phyloP scores from a whole-genome alignment of 2,329 filamentous ascomycete genomes.

The Colletotrichum horii region DNA sequence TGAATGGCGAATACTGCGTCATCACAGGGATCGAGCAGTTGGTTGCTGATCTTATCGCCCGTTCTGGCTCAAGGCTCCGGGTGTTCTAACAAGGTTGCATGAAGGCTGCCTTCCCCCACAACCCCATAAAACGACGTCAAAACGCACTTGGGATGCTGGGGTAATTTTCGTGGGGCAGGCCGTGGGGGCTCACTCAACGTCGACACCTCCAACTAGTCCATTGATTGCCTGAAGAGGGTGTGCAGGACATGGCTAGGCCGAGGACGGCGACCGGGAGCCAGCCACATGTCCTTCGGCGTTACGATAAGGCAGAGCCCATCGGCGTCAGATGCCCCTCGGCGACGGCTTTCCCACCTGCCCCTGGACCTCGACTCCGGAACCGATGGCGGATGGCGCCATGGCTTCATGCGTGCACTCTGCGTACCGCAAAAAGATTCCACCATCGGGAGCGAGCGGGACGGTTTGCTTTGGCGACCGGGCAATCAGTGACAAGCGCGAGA shows the following conservation, averaged over 20 bases:
- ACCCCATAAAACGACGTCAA: conserved; percentile 24
- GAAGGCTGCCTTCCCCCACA: conserved; percentile 17
- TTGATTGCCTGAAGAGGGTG: conserved; percentile 3
- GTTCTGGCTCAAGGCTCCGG: not conserved
- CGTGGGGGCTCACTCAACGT: conserved; percentile 19
- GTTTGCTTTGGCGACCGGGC: not conserved
- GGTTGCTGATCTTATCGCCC: conserved; percentile 2
- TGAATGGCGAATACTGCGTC: not conserved
- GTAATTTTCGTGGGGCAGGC: conserved; percentile 10
- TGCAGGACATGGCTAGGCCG: not conserved
- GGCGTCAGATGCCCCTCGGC: not conserved
- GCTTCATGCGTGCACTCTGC: not conserved
- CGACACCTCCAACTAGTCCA: not conserved
- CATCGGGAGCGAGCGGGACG: not conserved
- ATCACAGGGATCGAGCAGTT: not conserved
- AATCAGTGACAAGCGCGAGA: not conserved
- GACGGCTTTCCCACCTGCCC: not conserved
- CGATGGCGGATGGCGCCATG: not conserved
- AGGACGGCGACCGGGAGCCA: not conserved
- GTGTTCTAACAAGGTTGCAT: conserved; percentile 20
- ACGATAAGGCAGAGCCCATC: conserved; percentile 3
- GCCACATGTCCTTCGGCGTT: conserved; percentile 5
- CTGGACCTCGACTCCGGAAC: not conserved
- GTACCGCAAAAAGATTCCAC: not conserved
- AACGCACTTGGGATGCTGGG: conserved; percentile 12